Base-by-base conservation (phyloP, 2,329 filamentous ascomycete genomes). In the Fusarium tanahbumbuense region DNA sequence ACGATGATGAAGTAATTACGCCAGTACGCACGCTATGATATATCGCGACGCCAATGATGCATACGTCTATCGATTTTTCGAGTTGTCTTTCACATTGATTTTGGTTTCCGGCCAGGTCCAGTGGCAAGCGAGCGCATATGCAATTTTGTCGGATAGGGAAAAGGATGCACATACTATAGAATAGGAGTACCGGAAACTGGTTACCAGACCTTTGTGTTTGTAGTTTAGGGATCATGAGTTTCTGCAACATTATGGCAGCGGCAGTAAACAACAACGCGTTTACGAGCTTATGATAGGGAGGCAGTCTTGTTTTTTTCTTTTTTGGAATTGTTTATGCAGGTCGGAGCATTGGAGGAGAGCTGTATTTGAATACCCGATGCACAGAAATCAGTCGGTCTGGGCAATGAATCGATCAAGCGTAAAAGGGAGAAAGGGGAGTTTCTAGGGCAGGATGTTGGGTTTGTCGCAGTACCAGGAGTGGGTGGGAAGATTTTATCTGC, bases 141-240 rank as follows among this genome's bases (percentile, higher is more conserved):
- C 42, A 48, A 49, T 70, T 70, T 70, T 45, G 22, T 40, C 57
- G 64, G 45, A 60, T 44, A 37, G n/a, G 52, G 46, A 70, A 70
- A 59, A 54, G 42, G 63, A 64, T 68, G 47, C 59, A 64, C 42
- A 64, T 54, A 54, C 63, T 49, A 70, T 71, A 71, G 67, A 70
- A 68, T 12, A 71, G 68, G 68, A 71, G 67, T 70, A 70, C 34
- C 41, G 50, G 63, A 41, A 25, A 28, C 44, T 47, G 52, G 67
- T 64, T 57, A 41, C 42, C 62, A 59, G 34, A 60, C 62, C 62
- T 63, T 46, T 67, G 60, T 42, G 53, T 62, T 70, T 53, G 47
- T 67, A 63, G 52, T 46, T 62, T 34, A 40, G 18, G 48, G 54
- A 53, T 37, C 45, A 55, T 40, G 37, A 54, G 56, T 32, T 44